Conservation (phyloP, 2,329 filamentous ascomycete species). For the Myriosclerotinia scirpicola region DNA sequence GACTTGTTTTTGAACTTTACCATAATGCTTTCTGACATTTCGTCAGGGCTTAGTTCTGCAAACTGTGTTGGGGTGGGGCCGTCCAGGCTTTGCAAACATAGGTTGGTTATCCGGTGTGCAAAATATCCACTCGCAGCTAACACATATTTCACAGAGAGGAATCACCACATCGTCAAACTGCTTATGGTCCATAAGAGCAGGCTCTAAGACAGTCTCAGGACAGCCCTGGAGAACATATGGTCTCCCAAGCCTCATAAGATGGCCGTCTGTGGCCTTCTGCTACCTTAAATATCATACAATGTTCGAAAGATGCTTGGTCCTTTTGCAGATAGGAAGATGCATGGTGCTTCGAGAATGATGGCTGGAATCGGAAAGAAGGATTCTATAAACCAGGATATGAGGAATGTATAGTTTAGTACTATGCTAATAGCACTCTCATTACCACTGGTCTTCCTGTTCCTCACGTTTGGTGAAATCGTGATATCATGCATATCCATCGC, state of each 20-base stretch:
- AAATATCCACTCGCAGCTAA: no score
- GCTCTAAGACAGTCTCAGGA: no score
- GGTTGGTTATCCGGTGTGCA: no score
- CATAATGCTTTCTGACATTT: not conserved
- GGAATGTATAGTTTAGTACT: not conserved
- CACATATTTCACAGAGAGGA: no score
- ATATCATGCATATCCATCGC: not conserved
- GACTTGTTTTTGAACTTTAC: not conserved
- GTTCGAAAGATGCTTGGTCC: conserved; percentile 2
- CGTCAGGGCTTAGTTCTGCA: not conserved
- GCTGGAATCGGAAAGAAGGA: not conserved
- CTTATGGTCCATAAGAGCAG: no score
- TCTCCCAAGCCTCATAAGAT: not conserved
- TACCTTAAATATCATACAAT: not conserved
- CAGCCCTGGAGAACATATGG: no score
- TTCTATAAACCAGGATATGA: not conserved
- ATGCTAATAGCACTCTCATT: not conserved
- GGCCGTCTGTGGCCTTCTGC: not conserved
- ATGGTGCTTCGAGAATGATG: no score
- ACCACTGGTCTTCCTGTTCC: not conserved
- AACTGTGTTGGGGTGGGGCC: no score
- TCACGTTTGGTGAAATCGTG: not conserved
- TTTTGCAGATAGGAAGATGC: not conserved
- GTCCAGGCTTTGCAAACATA: not conserved
- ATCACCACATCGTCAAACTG: no score